phyloP scores from a whole-genome alignment of 441 rosid genomes.

The Croton laevigatus region DNA sequence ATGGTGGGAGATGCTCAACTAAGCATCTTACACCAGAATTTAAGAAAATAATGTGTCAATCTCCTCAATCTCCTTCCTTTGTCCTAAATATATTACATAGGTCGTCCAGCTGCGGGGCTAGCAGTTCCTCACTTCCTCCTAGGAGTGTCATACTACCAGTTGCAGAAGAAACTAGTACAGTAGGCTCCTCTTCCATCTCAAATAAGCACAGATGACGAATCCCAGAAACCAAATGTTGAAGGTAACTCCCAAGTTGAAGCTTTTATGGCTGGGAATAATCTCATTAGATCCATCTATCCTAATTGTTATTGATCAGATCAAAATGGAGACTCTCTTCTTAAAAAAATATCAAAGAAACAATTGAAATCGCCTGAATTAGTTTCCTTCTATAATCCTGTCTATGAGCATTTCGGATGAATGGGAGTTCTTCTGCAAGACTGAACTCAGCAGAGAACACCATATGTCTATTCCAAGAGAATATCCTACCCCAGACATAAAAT shows the following conservation, averaged over 20 bases:
- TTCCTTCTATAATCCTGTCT: constrained; percentile 27
- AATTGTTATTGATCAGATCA: neutral
- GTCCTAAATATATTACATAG: too few relatives aligned
- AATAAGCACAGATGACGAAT: neutral
- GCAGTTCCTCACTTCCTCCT: too few relatives aligned
- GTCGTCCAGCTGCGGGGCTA: too few relatives aligned
- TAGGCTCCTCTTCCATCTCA: neutral
- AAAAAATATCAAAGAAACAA: neutral
- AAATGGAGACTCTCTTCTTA: neutral
- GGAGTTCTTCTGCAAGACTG: constrained; percentile 26
- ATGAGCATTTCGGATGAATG: constrained; percentile 25
- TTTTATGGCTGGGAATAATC: neutral
- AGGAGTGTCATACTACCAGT: neutral
- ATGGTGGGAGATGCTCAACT: too few relatives aligned
- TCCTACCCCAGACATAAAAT: constrained; percentile 26
- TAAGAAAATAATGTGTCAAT: too few relatives aligned
- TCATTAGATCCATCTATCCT: neutral
- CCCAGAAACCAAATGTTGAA: neutral
- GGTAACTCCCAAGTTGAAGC: neutral
- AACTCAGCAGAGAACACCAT: constrained; percentile 24
- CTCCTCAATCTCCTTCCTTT: too few relatives aligned
- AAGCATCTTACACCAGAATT: too few relatives aligned
- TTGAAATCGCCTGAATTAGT: constrained; percentile 12
- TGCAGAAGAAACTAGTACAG: neutral
- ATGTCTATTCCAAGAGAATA: constrained; percentile 22